These are phyloP conservation scores for Senna tora DNA, from an alignment of 306 rosid genomes.

Conservation along the genomic window DNA sequence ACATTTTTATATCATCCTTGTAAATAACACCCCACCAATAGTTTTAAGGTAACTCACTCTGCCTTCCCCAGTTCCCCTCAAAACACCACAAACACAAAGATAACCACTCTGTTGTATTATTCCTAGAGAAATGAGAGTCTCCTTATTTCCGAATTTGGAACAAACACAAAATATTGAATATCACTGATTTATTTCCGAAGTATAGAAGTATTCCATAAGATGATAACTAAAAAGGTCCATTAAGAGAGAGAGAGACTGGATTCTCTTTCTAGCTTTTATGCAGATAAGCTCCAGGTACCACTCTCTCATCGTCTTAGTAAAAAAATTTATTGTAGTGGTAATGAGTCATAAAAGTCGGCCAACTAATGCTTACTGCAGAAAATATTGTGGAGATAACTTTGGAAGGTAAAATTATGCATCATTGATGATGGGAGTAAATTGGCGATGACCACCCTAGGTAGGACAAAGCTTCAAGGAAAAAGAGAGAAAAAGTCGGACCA, in stretches of 20 bases:
- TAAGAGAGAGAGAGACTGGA: too few species aligned
- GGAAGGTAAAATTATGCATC: background rate
- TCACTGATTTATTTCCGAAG: too few species aligned
- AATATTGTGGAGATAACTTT: background rate
- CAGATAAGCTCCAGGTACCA: background rate
- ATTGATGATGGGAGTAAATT: background rate
- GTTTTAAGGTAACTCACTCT: background rate
- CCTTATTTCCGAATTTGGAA: background rate
- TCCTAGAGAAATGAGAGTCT: background rate
- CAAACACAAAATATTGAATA: background rate
- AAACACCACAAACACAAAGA: background rate
- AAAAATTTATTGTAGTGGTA: too few species aligned
- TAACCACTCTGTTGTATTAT: background rate
- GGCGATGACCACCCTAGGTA: constrained; percentile 1
- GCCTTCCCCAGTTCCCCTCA: background rate
- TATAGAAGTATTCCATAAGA: background rate
- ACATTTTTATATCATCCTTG: background rate
- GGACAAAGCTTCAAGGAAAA: background rate
- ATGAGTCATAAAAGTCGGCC: background rate
- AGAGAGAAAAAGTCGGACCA: background rate
- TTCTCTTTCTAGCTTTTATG: background rate
- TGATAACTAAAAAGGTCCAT: background rate
- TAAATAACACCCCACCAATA: background rate
- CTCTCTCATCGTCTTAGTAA: too few species aligned
- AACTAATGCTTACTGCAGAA: too few species aligned